Base-by-base conservation (phyloP, 2,329 filamentous ascomycete genomes). In the Byssoonygena ceratinophila region DNA sequence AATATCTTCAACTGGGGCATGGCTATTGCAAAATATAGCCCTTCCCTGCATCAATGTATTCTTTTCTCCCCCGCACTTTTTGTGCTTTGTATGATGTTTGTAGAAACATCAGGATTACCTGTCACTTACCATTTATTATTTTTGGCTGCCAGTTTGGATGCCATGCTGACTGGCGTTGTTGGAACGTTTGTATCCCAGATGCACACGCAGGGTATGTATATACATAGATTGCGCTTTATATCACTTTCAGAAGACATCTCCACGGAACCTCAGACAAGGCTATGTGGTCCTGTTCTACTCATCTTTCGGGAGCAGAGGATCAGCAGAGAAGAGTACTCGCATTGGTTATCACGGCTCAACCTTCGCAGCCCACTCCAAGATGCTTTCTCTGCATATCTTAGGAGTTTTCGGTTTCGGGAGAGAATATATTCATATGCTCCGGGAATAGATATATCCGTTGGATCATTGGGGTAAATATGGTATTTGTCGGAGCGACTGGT, bases 401-500 rank as follows among this genome's bases (percentile, higher is more conserved):
- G 23, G 43, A 20, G 22, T 23, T 23, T 53, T 55, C 58, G 55
- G 36, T 52, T 54, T 23, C 53, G 57, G 12, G 57, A 55, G 2
- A 32, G 20, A 32, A 14, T 43, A 32, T 57, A 59, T 37, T 59
- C 56, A 16, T 51, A 29, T 5, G 56, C 49, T 12, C 56, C 54
- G 52, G 41, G 27, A 32, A 59, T 53, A 41, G 39, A 23, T 14
- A 12, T 23, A 22, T 22, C 39, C 8, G 4, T 41, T 23, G 39
- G 23, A 16, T 40, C 29, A 34, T 52, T 25, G 11, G 47, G 29
- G 27, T 43, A n/a, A n/a, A 41, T 59, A 59, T 44, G n/a, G 23
- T 46, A 58, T 40, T 37, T 59, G 57, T 52, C 59, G 49, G 46
- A 59, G 59, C 27, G 58, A 59, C 43, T 59, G 58, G 4, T 36